Conservation (phyloP, 1,284 basidiomycete genomes). For the Austroboletus novae-zelandiae region DNA sequence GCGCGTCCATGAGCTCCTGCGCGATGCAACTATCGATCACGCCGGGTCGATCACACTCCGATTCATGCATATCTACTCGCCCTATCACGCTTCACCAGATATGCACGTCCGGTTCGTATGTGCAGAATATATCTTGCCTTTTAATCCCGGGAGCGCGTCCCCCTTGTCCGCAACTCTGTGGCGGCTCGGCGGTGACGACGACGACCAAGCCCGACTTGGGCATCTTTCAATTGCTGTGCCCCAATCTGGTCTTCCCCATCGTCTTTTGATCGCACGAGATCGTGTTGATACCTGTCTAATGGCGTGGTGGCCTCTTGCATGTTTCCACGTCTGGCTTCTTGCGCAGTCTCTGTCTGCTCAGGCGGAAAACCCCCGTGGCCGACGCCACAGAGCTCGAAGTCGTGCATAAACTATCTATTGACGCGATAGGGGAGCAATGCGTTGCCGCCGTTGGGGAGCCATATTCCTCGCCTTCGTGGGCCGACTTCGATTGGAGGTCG, state of each 20-base stretch:
- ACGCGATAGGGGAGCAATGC: constrained; percentile 17
- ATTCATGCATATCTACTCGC: constrained; percentile 14
- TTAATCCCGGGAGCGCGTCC: neutral
- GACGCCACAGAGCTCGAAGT: neutral
- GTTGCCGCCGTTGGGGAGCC: constrained; percentile 11
- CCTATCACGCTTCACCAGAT: neutral
- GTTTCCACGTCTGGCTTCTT: constrained; percentile 17
- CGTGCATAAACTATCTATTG: constrained; percentile 16
- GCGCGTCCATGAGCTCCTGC: constrained; percentile 5
- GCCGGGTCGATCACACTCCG: constrained; percentile 17
- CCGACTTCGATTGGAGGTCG: neutral
- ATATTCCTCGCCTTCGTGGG: constrained; percentile 8
- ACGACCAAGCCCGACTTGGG: neutral
- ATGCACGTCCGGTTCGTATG: constrained; percentile 9
- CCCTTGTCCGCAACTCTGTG: no score
- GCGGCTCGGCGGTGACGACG: neutral
- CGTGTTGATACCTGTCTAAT: constrained; percentile 7
- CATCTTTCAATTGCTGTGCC: constrained; percentile 1
- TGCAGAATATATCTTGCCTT: constrained; percentile 15
- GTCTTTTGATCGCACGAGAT: constrained; percentile 8
- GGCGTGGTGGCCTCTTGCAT: constrained; percentile 13
- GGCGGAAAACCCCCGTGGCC: neutral
- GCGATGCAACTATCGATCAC: constrained; percentile 9
- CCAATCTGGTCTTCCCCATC: constrained; percentile 13
- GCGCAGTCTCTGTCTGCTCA: constrained; percentile 14